A percentile compares a stretch with the other conserved stretches of the same genome.
These are phyloP conservation scores for Candolleomyces aberdarensis DNA, from an alignment of 768 basidiomycete species.

Conservation along the genomic window DNA sequence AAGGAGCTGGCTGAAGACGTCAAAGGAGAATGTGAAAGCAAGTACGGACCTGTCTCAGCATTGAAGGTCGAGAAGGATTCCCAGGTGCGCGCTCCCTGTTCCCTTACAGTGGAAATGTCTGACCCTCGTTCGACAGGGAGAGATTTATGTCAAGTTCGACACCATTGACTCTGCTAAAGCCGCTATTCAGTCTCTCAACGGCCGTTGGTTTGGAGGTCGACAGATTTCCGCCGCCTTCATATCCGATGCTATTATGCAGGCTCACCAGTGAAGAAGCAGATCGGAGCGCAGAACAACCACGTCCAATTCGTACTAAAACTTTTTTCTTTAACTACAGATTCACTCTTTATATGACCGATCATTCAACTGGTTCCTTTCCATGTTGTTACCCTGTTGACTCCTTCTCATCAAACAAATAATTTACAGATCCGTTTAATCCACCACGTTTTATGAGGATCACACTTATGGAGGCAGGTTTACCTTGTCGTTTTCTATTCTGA, in stretches of 20 bases:
- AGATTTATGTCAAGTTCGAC: constrained; percentile 94
- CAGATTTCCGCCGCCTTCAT: constrained; percentile 86
- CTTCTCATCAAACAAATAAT: neutral
- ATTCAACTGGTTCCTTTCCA: neutral
- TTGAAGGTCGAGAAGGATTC: constrained; percentile 95
- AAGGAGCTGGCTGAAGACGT: constrained; percentile 95
- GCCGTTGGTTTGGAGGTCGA: constrained; percentile 95
- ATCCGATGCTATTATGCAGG: constrained; percentile 91
- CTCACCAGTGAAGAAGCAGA: constrained; percentile 58
- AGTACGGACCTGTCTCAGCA: constrained; percentile 83
- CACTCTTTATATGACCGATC: neutral
- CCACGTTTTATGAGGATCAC: neutral
- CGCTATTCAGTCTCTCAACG: constrained; percentile 87
- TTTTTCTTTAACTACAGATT: constrained; percentile 19
- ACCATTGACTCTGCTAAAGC: constrained; percentile 74
- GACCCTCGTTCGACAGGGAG: constrained; percentile 57
- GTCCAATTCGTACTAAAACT: neutral
- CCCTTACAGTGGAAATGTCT: constrained; percentile 6
- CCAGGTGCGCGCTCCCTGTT: constrained; percentile 50
- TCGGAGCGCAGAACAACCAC: neutral
- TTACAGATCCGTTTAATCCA: neutral
- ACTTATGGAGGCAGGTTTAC: constrained; percentile 21
- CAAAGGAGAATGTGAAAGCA: constrained; percentile 87
- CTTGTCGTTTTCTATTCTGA: constrained; percentile 2
- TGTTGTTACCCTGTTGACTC: neutral